phyloP scores from a whole-genome alignment of 768 basidiomycete species.

The Auricularia sp. region DNA sequence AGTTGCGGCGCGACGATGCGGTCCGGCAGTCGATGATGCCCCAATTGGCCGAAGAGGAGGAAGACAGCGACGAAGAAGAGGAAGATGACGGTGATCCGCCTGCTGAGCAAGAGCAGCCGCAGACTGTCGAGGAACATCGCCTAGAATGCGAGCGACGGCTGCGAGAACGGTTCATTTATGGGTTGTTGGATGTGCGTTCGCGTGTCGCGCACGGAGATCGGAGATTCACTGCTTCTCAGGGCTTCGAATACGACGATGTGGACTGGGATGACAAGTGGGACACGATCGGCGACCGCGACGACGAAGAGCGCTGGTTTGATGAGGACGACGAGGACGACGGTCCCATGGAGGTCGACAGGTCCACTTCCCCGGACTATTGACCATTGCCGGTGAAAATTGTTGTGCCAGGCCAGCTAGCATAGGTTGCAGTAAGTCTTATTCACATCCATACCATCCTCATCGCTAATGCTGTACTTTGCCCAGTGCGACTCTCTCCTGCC shows the following conservation, averaged over 20 bases:
- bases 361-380: neutral
- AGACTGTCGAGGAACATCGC: conserved; percentile 39
- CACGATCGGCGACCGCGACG: conserved; percentile 44
- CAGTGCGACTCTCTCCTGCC: too few relatives aligned
- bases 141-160: conserved; percentile 47
- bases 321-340: conserved; percentile 43
- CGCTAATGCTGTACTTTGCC: too few relatives aligned
- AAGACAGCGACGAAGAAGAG: conserved; percentile 32
- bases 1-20: conserved; percentile 32
- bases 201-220: neutral
- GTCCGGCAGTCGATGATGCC: conserved; percentile 35
- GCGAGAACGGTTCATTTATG: conserved; percentile 67
- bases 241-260: conserved; percentile 55
- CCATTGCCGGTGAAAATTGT: too few relatives aligned
- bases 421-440: too few relatives aligned
- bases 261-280: conserved; percentile 73
- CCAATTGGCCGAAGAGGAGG: conserved; percentile 57
- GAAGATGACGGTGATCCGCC: neutral
- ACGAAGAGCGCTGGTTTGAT: conserved; percentile 58
- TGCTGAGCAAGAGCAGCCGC: conserved; percentile 17
- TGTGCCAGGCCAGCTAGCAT: too few relatives aligned
- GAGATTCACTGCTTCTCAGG: conserved; percentile 26
- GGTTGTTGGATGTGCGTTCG: conserved; percentile 52
- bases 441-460: too few relatives aligned
- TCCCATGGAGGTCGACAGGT: neutral